Evolutionary conservation across 108 stramenopile species (phyloP).

Genomic region (Nannochloropsis salina): DNA sequence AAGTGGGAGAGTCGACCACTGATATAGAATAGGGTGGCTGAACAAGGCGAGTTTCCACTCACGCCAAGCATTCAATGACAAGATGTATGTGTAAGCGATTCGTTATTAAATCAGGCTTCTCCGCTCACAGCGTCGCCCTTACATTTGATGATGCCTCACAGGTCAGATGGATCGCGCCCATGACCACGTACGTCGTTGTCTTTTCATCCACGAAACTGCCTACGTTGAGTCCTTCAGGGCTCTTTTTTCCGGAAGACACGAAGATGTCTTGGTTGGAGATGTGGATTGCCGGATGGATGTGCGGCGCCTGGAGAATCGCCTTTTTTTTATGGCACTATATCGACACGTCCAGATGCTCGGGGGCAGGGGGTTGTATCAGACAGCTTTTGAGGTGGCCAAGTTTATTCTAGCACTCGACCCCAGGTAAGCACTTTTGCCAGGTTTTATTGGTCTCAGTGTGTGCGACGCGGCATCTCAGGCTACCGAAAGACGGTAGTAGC

Average conservation of each 20-base stretch:
- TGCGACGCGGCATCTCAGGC: no score
- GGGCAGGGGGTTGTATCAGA: slow-evolving; percentile 38
- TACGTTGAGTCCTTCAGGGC: neutral
- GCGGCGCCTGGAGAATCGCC: neutral
- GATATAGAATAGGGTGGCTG: neutral
- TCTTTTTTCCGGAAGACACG: neutral
- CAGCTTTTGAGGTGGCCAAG: slow-evolving; percentile 37
- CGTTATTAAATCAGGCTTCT: slow-evolving; percentile 34
- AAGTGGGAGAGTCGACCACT: neutral
- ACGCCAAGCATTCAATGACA: neutral
- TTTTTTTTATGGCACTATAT: neutral
- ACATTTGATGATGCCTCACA: neutral
- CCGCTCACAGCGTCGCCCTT: neutral
- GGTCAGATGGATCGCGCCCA: neutral
- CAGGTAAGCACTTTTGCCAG: neutral
- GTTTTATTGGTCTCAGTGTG: no score
- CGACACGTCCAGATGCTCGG: slow-evolving; percentile 30
- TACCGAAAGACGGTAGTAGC: no score
- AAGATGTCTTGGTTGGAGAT: neutral
- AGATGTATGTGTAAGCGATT: neutral
- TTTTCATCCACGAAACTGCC: neutral
- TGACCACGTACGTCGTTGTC: neutral
- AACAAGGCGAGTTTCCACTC: neutral
- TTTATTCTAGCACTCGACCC: slow-evolving; percentile 44
- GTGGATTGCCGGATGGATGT: neutral